phyloP scores from a whole-genome alignment of 2,329 filamentous ascomycete species.

The Talaromyces sp. region DNA sequence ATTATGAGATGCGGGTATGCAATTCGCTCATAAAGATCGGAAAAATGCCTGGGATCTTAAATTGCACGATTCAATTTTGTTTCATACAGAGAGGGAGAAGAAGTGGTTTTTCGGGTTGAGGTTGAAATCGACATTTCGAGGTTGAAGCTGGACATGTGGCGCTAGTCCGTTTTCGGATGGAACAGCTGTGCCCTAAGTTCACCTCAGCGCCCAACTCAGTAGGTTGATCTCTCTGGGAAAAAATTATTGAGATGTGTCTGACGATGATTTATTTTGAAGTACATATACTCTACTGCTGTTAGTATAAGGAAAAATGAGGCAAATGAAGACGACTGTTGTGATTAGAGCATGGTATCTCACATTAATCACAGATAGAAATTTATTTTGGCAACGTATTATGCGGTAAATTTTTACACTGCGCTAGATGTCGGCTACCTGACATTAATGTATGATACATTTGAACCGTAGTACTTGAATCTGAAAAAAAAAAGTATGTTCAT shows the following conservation, averaged over 20 bases:
- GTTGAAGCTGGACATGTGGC: background rate
- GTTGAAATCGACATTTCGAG: background rate
- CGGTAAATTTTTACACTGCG: background rate
- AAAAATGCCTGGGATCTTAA: too few relatives aligned
- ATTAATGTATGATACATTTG: background rate
- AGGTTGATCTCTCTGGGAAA: background rate
- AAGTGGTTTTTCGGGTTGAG: background rate
- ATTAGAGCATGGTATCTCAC: background rate
- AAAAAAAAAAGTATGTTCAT: background rate
- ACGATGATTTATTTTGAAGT: background rate
- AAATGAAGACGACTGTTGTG: background rate
- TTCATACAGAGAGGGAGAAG: background rate
- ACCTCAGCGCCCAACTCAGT: background rate
- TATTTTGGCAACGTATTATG: background rate
- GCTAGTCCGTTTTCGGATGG: background rate
- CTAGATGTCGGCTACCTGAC: too few relatives aligned
- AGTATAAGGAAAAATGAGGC: background rate
- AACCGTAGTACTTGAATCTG: background rate
- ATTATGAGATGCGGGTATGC: background rate
- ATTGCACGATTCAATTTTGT: background rate
- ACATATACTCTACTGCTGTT: background rate
- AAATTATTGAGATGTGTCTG: too few relatives aligned
- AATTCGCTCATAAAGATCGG: background rate
- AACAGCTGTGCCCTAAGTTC: slow-evolving; percentile 2
- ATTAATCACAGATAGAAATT: background rate